A percentile compares a stretch with the other conserved stretches of the same genome.
Evolutionary conservation across 495 filamentous ascomycete species (phyloP).

Genomic region (Xylaria castorea): DNA sequence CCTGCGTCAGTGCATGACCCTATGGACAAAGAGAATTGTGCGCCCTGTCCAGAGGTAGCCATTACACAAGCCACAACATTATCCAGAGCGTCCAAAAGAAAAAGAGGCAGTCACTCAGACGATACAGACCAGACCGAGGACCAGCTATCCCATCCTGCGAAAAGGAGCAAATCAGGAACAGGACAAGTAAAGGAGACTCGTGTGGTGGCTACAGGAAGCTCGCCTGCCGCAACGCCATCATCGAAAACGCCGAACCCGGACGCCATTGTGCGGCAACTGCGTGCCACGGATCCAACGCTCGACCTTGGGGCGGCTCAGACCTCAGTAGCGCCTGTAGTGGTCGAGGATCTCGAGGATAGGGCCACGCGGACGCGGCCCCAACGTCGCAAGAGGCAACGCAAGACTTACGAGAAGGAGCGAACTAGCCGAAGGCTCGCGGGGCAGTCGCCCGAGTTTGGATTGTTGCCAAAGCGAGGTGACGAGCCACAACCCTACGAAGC

Average conservation of each 20-base stretch:
- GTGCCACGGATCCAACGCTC: background rate
- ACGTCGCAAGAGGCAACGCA: constrained; percentile 28
- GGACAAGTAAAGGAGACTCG: background rate
- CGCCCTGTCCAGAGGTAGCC: background rate
- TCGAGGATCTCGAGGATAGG: constrained; percentile 14
- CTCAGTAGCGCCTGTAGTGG: background rate
- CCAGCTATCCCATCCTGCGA: background rate
- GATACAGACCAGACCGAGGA: background rate
- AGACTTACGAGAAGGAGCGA: constrained; percentile 27
- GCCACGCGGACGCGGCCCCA: constrained; percentile 26
- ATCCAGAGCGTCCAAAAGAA: background rate
- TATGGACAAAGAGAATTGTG: constrained; percentile 7
- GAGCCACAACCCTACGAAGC: constrained; percentile 13
- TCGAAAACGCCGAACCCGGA: background rate
- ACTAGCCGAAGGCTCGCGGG: constrained; percentile 31
- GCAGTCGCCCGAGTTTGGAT: constrained; percentile 31
- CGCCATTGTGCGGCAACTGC: background rate
- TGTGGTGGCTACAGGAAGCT: background rate
- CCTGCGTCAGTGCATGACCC: background rate
- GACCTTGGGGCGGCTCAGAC: background rate
- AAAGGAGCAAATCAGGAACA: background rate
- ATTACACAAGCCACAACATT: background rate
- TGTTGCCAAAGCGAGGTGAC: constrained; percentile 33
- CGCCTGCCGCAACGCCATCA: too few relatives aligned
- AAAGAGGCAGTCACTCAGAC: background rate